Evolutionary conservation across 306 rosid genomes (phyloP).

Genomic region (Macrotyloma uniflorum): DNA sequence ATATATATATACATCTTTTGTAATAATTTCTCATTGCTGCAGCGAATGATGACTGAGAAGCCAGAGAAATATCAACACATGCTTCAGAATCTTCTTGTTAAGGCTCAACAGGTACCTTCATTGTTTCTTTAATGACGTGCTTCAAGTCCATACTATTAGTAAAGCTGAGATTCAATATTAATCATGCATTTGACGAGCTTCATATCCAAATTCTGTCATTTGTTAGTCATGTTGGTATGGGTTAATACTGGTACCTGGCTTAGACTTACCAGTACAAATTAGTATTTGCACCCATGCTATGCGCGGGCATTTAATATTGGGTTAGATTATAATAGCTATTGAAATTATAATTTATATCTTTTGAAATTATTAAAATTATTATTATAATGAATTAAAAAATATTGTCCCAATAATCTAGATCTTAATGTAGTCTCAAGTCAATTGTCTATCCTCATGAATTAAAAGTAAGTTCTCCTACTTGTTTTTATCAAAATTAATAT

Average conservation of each 20-base stretch:
- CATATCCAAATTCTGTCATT: conserved; percentile 18
- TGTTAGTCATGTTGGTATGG: not conserved
- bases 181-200: conserved; percentile 11
- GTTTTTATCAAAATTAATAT: too few relatives aligned
- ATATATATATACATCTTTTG: conserved; percentile 5
- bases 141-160: conserved; percentile 24
- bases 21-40: conserved; percentile 45
- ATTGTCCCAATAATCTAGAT: too few relatives aligned
- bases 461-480: too few relatives aligned
- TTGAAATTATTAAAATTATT: too few relatives aligned
- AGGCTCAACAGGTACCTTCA: conserved; percentile 95
- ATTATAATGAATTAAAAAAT: too few relatives aligned
- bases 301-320: too few relatives aligned
- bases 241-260: conserved; percentile 2
- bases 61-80: conserved; percentile 94
- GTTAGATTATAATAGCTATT: too few relatives aligned
- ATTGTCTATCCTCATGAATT: too few relatives aligned
- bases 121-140: conserved; percentile 33
- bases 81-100: conserved; percentile 93
- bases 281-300: too few relatives aligned
- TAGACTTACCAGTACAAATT: not conserved
- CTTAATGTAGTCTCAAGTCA: too few relatives aligned
- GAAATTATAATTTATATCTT: too few relatives aligned
- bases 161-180: conserved; percentile 22
- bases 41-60: conserved; percentile 97